phyloP scores from a whole-genome alignment of 78 protist genomes.

The Salpingoeca rosetta region DNA sequence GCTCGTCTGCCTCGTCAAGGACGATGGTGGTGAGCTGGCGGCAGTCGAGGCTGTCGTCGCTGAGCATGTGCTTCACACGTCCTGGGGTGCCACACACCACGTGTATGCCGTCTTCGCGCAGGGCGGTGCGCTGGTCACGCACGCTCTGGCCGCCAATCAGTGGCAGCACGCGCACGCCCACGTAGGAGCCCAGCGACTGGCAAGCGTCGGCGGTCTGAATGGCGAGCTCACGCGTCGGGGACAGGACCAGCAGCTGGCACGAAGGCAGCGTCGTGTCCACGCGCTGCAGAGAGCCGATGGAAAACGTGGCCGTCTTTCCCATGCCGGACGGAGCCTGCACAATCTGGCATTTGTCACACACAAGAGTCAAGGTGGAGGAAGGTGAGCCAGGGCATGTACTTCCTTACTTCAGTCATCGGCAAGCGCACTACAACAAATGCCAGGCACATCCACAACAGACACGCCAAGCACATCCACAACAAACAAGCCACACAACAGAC shows the following conservation, averaged over 20 bases:
- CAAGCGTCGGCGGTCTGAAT: conserved; percentile 85
- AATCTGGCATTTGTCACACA: conserved; percentile 58
- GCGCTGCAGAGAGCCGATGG: conserved; percentile 70
- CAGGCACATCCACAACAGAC: no score
- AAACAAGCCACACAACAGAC: no score
- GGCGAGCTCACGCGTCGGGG: conserved; percentile 99
- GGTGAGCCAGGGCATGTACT: no score
- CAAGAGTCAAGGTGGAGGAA: no score
- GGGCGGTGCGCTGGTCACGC: conserved; percentile 69
- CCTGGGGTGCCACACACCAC: conserved; percentile 99
- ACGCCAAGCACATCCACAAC: no score
- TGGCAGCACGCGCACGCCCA: conserved; percentile 59
- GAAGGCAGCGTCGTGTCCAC: conserved; percentile 45
- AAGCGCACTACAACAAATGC: no score
- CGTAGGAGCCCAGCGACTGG: no score
- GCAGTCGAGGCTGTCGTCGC: conserved; percentile 71
- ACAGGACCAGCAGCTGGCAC: conserved; percentile 91
- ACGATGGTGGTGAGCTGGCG: conserved; percentile 68
- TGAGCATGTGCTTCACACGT: conserved; percentile 95
- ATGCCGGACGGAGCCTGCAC: conserved; percentile 98
- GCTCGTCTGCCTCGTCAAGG: conserved; percentile 99
- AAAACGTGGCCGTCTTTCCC: conserved; percentile 97
- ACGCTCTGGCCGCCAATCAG: conserved; percentile 96
- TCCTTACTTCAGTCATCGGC: no score
- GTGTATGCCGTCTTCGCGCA: conserved; percentile 79